Evolutionary conservation across 73 alveolate species (phyloP), one percentile per base, ranked within the genome.

Genomic region (Paramecium caudatum): DNA sequence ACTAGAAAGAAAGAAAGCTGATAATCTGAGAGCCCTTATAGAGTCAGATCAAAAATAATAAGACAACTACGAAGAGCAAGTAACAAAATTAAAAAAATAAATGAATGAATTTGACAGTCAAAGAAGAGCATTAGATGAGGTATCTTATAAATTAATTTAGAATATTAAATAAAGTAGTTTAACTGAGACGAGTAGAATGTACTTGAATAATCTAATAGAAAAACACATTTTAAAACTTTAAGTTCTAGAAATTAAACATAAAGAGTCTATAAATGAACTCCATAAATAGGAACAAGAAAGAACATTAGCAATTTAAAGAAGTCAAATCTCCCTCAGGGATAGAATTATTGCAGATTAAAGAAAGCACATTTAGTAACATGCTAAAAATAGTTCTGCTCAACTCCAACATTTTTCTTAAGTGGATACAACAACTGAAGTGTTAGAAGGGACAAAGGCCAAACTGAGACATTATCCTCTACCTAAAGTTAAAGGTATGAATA

Each of bases 281-380:
- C 39, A 74, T 39, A 74, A 47, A 23, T 39, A 74, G 43, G 36
- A 74, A 15, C 47, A 74, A 17, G 88, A 74, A 45, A 74, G 88
- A 6, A 37, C 16, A 4, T 34, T 74, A 47, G 62, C 88, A 9
- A 36, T 74, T 12, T 10, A 27, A 37, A 74, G 88, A 12, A 74
- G 88, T 23, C 43, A 74, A 39, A 37, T 74, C 7, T 34, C 21
- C 19, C 43, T 74, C n/a, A 37, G 88, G 5, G 88, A 74, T 21
- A 74, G 47, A 74, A 74, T 74, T 43, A 74, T 74, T 74, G 88
- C 39, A 41, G 62, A 74, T 41, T 45, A 74, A 21, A 74, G 47
- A 74, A 37, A 45, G 43, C 68, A 74, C 6, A 41, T 74, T 5
- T 16, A 15, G 1, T 21, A 43, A 8, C 88, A 74, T 74, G 39